phyloP scores from a whole-genome alignment of 2,329 filamentous ascomycete genomes.

The Fusarium sp. region DNA sequence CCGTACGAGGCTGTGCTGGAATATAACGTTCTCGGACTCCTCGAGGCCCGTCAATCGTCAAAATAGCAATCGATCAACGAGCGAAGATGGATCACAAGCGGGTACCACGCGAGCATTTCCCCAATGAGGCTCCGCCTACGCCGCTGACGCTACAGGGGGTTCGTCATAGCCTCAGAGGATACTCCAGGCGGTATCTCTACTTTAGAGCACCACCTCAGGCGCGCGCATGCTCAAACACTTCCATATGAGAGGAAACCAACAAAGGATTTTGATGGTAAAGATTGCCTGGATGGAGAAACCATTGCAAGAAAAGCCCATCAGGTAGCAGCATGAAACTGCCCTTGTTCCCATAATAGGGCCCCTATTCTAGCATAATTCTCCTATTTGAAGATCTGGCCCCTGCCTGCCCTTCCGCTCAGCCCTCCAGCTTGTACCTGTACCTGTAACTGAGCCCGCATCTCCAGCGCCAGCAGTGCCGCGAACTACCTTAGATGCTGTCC shows the following conservation, averaged over 20 bases:
- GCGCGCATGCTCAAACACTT: slow-evolving; percentile 40
- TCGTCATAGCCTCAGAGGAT: slow-evolving; percentile 32
- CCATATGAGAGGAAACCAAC: not conserved
- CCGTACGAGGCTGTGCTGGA: not conserved
- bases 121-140: slow-evolving; percentile 32
- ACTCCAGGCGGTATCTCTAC: slow-evolving; percentile 9
- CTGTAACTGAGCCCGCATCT: not conserved
- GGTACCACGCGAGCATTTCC: slow-evolving; percentile 48
- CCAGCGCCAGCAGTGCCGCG: slow-evolving; percentile 4
- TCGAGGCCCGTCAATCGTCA: not conserved
- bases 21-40: not conserved
- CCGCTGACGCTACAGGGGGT: slow-evolving; percentile 15
- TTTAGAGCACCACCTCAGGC: slow-evolving; percentile 12
- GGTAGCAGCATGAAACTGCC: not conserved
- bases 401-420: not conserved
- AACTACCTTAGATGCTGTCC: slow-evolving; percentile 18
- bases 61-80: slow-evolving; percentile 4
- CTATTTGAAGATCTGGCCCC: not conserved
- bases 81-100: not conserved
- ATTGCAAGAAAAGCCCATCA: not conserved
- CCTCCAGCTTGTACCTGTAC: not conserved
- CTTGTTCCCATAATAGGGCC: not conserved
- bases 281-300: not conserved
- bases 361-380: slow-evolving; percentile 9
- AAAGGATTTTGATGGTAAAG: not conserved